These are phyloP conservation scores for Avicennia marina DNA, from an alignment of 257 asterid species.

Conservation along the genomic window DNA sequence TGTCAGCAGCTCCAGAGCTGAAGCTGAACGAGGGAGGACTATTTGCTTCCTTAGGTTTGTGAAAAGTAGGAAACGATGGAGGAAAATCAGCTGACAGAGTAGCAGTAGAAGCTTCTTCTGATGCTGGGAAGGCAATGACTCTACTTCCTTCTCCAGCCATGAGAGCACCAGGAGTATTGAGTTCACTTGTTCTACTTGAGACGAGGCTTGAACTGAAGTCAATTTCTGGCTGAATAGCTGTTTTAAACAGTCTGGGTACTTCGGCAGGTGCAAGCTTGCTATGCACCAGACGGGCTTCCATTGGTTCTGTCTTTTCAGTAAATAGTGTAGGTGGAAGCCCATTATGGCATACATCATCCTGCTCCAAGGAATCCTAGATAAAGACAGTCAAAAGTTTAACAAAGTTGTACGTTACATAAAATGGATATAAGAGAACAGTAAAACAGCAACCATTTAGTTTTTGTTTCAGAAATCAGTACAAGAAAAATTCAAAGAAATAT, in stretches of 20 bases:
- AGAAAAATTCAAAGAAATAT: too few species aligned
- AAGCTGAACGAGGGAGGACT: slow-evolving; percentile 30
- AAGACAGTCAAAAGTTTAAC: slow-evolving; percentile 6
- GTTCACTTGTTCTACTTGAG: slow-evolving; percentile 23
- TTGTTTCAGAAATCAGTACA: neutral
- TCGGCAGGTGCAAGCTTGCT: slow-evolving; percentile 28
- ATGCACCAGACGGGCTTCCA: slow-evolving; percentile 18
- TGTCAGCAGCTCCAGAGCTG: slow-evolving; percentile 30
- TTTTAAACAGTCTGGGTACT: slow-evolving; percentile 20
- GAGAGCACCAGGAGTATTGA: slow-evolving; percentile 18
- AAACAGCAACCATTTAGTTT: neutral
- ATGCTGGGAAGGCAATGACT: too few species aligned
- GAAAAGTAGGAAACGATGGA: slow-evolving; percentile 25
- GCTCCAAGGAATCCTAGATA: slow-evolving; percentile 46
- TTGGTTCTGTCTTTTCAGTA: slow-evolving; percentile 26
- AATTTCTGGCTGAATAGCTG: slow-evolving; percentile 22
- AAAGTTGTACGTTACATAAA: neutral
- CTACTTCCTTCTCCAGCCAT: slow-evolving; percentile 26
- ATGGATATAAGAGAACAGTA: neutral
- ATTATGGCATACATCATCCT: slow-evolving; percentile 43
- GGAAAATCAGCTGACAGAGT: slow-evolving; percentile 17
- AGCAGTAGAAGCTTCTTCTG: too few species aligned
- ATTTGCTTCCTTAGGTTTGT: slow-evolving; percentile 34
- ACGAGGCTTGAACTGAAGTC: slow-evolving; percentile 22
- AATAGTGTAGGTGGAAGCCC: slow-evolving; percentile 31